Evolutionary conservation across 2,329 filamentous ascomycete species (phyloP).

Genomic region (Ophiostoma novo-ulmi): DNA sequence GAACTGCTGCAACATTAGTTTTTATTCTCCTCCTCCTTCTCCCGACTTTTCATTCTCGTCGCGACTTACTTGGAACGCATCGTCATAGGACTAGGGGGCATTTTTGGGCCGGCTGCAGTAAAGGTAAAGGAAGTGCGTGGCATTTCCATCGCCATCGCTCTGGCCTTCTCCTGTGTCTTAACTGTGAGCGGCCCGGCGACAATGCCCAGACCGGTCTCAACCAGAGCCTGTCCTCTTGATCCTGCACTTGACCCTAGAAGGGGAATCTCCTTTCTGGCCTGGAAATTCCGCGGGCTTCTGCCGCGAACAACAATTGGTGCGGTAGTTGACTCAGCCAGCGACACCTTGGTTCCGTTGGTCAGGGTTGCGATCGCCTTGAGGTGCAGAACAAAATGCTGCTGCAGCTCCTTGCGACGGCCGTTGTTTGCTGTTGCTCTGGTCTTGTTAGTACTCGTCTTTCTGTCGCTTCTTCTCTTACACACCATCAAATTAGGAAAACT

Average conservation of each 20-base stretch:
- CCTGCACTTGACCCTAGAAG: conserved; percentile 71
- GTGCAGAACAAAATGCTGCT: conserved; percentile 90
- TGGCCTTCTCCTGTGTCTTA: conserved; percentile 53
- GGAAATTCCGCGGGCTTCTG: conserved; percentile 89
- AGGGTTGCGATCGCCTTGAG: conserved; percentile 81
- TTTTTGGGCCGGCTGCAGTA: conserved; percentile 46
- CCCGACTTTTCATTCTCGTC: background rate
- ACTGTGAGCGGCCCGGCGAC: conserved; percentile 52
- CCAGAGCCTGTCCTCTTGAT: conserved; percentile 68
- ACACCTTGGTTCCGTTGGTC: conserved; percentile 73
- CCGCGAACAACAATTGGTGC: conserved; percentile 91
- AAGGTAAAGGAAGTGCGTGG: conserved; percentile 56
- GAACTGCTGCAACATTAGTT: conserved; percentile 42
- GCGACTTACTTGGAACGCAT: conserved; percentile 55
- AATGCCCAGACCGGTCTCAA: conserved; percentile 58
- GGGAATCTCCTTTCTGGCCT: conserved; percentile 87
- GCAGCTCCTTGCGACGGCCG: conserved; percentile 85
- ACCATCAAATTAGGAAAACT: conserved; percentile 32
- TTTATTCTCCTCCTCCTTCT: background rate
- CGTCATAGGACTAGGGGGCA: conserved; percentile 49
- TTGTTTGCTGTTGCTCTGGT: conserved; percentile 87
- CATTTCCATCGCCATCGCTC: conserved; percentile 50
- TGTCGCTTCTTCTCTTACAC: background rate
- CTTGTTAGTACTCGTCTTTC: background rate
- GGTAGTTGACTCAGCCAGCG: conserved; percentile 78